Conservation (phyloP, 768 basidiomycete species). For the Amanita pseudoporphyria region DNA sequence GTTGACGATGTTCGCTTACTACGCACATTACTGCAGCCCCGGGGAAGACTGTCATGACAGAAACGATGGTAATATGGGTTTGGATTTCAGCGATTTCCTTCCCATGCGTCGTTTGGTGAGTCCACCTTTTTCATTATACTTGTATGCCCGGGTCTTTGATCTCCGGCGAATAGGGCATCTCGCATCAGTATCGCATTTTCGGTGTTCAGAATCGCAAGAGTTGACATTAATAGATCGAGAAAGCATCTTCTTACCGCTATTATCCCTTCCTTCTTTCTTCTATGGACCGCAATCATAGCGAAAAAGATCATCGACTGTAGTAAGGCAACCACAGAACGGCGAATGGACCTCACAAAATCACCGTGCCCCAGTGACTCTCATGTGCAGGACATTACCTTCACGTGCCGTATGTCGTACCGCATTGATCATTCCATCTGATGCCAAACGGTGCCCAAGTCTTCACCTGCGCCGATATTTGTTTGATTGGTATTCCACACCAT, state of each 20-base stretch:
- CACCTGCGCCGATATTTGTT: constrained; percentile 13
- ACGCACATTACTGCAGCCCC: neutral
- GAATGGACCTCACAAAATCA: constrained; percentile 7
- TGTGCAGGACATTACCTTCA: constrained; percentile 7
- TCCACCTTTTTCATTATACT: neutral
- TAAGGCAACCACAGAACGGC: constrained; percentile 6
- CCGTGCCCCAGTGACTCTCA: constrained; percentile 8
- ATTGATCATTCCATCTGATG: neutral
- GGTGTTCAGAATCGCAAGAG: neutral
- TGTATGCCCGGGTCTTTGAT: neutral
- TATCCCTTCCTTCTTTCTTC: constrained; percentile 5
- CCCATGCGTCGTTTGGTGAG: constrained; percentile 2
- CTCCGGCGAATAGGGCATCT: neutral
- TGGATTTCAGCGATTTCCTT: constrained; percentile 1
- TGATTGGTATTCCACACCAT: constrained; percentile 16
- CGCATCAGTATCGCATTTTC: constrained; percentile 6
- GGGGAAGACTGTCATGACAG: no score
- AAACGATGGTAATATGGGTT: neutral
- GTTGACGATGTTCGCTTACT: neutral
- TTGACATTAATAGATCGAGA: neutral
- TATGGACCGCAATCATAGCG: constrained; percentile 9
- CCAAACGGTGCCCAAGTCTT: neutral
- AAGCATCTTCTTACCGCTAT: constrained; percentile 7
- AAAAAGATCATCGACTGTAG: constrained; percentile 10
- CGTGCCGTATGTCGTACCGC: constrained; percentile 9